Evolutionary conservation across 805 yeast genomes (phyloP).

Genomic region (Kazachstania martiniae): DNA sequence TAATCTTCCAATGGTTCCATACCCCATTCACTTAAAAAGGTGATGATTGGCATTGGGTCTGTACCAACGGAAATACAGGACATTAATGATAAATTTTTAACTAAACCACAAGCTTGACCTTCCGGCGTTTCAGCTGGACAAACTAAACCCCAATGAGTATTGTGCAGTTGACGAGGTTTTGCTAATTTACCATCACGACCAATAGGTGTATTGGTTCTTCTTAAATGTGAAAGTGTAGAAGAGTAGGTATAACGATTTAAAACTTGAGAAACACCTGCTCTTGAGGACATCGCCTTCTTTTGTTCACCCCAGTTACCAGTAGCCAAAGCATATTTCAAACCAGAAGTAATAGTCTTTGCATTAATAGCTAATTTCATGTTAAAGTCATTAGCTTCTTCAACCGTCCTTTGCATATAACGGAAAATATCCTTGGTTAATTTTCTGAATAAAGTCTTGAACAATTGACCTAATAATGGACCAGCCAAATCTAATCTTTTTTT

Average conservation of each 20-base stretch:
- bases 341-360: conserved; percentile 94
- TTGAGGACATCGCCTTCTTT: conserved; percentile 95
- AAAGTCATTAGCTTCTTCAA: conserved; percentile 94
- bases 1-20: conserved; percentile 96
- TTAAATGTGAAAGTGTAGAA: conserved; percentile 94
- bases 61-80: conserved; percentile 97
- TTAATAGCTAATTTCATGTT: conserved; percentile 93
- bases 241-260: conserved; percentile 96
- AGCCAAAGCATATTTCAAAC: conserved; percentile 93
- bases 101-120: conserved; percentile 99
- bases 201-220: conserved; percentile 98
- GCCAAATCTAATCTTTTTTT: conserved; percentile 97
- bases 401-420: conserved; percentile 98
- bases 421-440: conserved; percentile 93
- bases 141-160: conserved; percentile 99
- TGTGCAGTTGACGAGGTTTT: conserved; percentile 96
- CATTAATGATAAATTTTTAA: conserved; percentile 91
- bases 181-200: conserved; percentile 99
- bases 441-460: conserved; percentile 88
- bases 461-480: conserved; percentile 91
- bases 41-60: conserved; percentile 88
- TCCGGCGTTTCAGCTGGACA: conserved; percentile 99
- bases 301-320: conserved; percentile 99
- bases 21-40: conserved; percentile 97
- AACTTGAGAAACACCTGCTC: conserved; percentile 99